phyloP scores from a whole-genome alignment of 768 basidiomycete genomes.

The Lentinula aciculospora region DNA sequence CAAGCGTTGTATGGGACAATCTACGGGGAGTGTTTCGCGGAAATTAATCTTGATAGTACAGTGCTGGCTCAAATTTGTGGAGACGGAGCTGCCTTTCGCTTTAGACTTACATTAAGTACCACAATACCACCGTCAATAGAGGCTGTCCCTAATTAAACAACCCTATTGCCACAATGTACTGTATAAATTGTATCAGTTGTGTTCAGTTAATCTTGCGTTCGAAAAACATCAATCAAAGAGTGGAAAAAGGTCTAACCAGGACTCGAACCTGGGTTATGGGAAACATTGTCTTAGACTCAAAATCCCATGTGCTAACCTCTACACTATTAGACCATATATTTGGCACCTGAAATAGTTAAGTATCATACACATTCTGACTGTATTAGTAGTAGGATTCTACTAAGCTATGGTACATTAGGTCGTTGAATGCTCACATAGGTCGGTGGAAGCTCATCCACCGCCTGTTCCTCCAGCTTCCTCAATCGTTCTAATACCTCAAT shows the following conservation, averaged over 20 bases:
- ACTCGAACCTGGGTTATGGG: constrained; percentile 10
- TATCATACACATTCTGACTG: background rate
- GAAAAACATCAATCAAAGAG: no score
- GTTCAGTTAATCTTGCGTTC: no score
- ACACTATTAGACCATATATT: background rate
- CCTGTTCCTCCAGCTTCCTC: background rate
- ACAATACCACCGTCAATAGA: background rate
- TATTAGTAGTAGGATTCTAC: background rate
- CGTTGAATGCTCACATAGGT: background rate
- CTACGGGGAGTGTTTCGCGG: constrained; percentile 54
- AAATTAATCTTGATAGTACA: constrained; percentile 20
- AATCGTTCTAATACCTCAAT: background rate
- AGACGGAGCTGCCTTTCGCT: background rate
- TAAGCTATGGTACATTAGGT: background rate
- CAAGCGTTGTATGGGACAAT: constrained; percentile 87
- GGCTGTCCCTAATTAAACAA: no score
- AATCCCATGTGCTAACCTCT: constrained; percentile 6
- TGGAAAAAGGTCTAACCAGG: constrained; percentile 9
- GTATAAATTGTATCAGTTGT: no score
- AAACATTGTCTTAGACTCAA: background rate
- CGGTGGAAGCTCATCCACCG: background rate
- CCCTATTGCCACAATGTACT: no score
- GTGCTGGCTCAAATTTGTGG: no score
- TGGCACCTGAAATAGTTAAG: background rate
- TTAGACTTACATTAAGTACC: background rate